Conservation (phyloP, 139 green algal species). For the Desmodesmus armatus region DNA sequence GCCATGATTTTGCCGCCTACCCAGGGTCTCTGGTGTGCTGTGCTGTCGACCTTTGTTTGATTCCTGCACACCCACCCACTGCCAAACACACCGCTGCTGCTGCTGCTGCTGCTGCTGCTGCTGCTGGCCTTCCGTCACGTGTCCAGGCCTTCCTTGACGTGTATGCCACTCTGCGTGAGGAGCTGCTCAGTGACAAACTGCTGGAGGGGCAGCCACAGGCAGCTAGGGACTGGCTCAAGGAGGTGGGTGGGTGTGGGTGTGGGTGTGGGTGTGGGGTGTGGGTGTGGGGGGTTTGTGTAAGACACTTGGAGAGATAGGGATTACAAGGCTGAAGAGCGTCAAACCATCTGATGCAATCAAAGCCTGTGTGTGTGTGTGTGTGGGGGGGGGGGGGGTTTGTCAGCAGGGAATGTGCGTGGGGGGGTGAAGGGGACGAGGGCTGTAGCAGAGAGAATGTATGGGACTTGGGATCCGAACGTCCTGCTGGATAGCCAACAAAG, state of each 20-base stretch:
- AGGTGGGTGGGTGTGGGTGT: too few species aligned
- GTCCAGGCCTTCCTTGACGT: constrained; percentile 79
- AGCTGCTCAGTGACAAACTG: constrained; percentile 76
- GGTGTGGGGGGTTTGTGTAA: too few species aligned
- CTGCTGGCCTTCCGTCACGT: background rate
- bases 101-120: background rate
- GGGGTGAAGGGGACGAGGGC: too few species aligned
- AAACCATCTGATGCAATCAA: background rate
- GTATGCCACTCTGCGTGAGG: constrained; percentile 77
- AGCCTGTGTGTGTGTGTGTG: too few species aligned
- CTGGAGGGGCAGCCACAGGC: constrained; percentile 67
- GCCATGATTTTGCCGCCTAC: background rate
- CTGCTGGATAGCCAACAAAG: too few species aligned
- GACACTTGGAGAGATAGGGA: background rate
- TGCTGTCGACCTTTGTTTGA: background rate
- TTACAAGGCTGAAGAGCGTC: too few species aligned
- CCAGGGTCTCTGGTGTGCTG: background rate
- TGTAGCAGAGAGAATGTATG: too few species aligned
- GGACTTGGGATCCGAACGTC: too few species aligned
- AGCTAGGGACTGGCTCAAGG: constrained; percentile 74
- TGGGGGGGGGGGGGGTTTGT: too few species aligned
- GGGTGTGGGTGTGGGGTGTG: too few species aligned
- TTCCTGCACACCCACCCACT: background rate
- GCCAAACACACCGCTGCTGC: background rate
- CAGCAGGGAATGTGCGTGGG: too few species aligned